These are phyloP conservation scores for Pythium biforme DNA, from an alignment of 352 stramenopile genomes.

Conservation along the genomic window DNA sequence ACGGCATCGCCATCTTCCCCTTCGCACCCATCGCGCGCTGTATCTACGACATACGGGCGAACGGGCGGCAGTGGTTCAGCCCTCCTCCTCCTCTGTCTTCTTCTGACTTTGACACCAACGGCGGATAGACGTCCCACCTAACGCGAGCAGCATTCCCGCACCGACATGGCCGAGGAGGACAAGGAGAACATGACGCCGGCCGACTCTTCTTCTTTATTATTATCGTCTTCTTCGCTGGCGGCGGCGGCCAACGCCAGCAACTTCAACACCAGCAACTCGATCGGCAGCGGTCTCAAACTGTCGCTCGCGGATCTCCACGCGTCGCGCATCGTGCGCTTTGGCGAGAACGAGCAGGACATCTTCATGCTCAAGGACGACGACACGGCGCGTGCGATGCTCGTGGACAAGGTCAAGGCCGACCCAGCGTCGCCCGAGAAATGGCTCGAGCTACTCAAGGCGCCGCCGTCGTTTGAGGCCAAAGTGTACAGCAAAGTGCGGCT, in stretches of 20 bases:
- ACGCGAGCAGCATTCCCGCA: no score
- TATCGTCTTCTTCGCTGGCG: background rate
- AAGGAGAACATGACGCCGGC: constrained; percentile 26
- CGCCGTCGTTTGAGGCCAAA: constrained; percentile 40
- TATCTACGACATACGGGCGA: no score
- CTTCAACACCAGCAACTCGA: constrained; percentile 15
- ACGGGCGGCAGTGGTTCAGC: no score
- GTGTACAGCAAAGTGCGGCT: constrained; percentile 44
- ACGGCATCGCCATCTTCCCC: background rate
- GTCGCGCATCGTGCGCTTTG: constrained; percentile 46
- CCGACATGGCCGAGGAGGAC: constrained; percentile 18
- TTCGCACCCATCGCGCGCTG: background rate
- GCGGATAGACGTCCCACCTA: no score
- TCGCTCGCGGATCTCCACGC: constrained; percentile 22
- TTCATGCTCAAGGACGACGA: constrained; percentile 60
- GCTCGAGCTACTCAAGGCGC: constrained; percentile 53
- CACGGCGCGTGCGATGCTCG: constrained; percentile 36
- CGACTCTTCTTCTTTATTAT: background rate
- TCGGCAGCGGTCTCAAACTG: constrained; percentile 14
- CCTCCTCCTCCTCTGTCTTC: background rate
- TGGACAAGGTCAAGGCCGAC: constrained; percentile 49
- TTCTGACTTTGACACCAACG: no score
- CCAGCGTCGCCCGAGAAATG: constrained; percentile 44
- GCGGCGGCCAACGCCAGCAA: no score
- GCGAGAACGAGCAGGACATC: constrained; percentile 56